phyloP scores from a whole-genome alignment of 73 alveolate genomes.

The Uronychia setigera region DNA sequence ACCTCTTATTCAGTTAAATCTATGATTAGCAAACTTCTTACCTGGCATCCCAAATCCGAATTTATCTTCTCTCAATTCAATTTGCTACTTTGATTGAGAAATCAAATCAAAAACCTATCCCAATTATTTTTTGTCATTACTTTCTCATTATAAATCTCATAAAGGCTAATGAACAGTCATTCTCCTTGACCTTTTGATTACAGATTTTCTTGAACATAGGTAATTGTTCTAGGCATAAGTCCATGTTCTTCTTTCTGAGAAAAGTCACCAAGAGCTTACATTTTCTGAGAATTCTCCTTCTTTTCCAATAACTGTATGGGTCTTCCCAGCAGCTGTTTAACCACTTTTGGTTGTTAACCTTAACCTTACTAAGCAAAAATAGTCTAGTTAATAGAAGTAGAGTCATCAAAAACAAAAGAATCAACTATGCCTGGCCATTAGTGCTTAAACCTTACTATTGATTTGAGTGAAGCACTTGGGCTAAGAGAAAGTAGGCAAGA shows the following conservation, averaged over 20 bases:
- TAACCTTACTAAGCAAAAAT: slow-evolving; percentile 55
- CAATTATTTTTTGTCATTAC: neutral
- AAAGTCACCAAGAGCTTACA: neutral
- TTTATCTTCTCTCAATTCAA: slow-evolving; percentile 46
- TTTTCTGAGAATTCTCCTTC: slow-evolving; percentile 10
- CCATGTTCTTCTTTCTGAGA: slow-evolving; percentile 29
- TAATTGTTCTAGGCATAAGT: slow-evolving; percentile 43
- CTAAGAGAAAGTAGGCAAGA: slow-evolving; percentile 30
- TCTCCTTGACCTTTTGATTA: neutral
- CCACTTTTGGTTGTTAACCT: slow-evolving; percentile 12
- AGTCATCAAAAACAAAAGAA: neutral
- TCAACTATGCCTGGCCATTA: neutral
- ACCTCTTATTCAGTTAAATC: neutral
- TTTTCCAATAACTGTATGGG: slow-evolving; percentile 51
- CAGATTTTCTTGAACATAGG: neutral
- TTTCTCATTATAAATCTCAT: slow-evolving; percentile 64
- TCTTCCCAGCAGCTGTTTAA: slow-evolving; percentile 69
- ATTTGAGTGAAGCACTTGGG: slow-evolving; percentile 11
- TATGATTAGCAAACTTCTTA: neutral
- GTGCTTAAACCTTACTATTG: neutral
- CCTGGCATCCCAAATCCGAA: slow-evolving; percentile 43
- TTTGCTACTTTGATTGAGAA: neutral
- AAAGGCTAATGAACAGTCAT: slow-evolving; percentile 20
- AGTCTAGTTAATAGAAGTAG: slow-evolving; percentile 22
- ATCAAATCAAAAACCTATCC: slow-evolving; percentile 8